Evolutionary conservation across 2,329 filamentous ascomycete species (phyloP).

Genomic region (Rhytidhysteron rufulum): DNA sequence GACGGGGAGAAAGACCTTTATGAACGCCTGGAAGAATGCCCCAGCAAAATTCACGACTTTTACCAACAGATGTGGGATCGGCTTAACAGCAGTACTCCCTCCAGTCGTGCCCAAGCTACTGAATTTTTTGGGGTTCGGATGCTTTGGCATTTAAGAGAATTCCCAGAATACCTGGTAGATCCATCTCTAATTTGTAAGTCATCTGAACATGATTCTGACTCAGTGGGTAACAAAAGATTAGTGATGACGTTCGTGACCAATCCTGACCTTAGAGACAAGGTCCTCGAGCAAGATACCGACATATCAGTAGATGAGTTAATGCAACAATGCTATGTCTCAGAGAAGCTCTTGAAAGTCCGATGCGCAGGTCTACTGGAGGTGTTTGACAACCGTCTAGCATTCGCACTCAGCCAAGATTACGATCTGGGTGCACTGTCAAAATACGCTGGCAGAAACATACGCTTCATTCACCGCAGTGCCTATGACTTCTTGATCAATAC

Average conservation of each 20-base stretch:
- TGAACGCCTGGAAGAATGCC: background rate
- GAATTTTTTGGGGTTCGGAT: background rate
- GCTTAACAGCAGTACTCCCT: background rate
- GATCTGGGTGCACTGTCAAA: background rate
- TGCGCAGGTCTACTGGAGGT: background rate
- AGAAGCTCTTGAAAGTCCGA: background rate
- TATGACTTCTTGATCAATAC: background rate
- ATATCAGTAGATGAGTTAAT: background rate
- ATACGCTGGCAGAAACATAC: background rate
- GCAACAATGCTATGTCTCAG: background rate
- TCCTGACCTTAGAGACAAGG: background rate
- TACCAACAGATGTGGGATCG: background rate
- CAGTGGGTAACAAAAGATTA: no score
- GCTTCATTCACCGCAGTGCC: background rate
- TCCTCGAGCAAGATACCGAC: background rate
- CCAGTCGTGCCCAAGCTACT: background rate
- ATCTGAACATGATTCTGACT: no score
- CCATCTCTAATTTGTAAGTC: background rate
- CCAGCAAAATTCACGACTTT: background rate
- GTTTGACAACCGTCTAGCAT: no score
- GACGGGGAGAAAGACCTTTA: background rate
- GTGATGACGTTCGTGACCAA: background rate
- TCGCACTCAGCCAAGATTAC: background rate
- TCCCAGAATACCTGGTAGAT: background rate
- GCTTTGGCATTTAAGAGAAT: no score